Evolutionary conservation across 2,329 filamentous ascomycete genomes (phyloP), one percentile per base, ranked within the genome.

Genomic region (Penicillium sclerotigenum): DNA sequence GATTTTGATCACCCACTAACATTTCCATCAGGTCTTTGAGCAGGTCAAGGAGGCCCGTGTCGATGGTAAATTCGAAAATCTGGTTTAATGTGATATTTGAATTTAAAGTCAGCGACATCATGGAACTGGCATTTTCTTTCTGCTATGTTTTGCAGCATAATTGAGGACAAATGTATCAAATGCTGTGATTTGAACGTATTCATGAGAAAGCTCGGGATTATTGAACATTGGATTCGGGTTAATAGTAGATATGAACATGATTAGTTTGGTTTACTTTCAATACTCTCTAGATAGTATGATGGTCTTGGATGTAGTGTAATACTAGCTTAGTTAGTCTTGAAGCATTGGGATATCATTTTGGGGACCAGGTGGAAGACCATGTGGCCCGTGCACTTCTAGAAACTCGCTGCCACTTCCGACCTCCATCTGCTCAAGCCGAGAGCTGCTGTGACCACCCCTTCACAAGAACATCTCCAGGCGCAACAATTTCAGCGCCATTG

Each of bases 11-110:
- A 38, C 28, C 29, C 29, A 37, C 72, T 79, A 64, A 56, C 51
- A 33, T 42, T 56, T 37, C 11, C 10, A n/a, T 13, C 65, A 88
- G 85, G 85, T 97, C 54, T 97, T 97, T 76, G 94, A 97, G 68
- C 92, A 97, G 79, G 93, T 97, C 69, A 91, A 86, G 76, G 88
- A 90, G 70, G 88, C 88, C 64, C 89, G 87, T 69, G 81, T 84
- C 31, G 87, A 90, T 22, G 88, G 89, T 64, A 91, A 90, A 75
- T 77, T 90, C 59, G 74, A 74, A 14, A 64, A 62, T 57, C 59
- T 69, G 54, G 50, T 64, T 45, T 74, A 61, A 73, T 29, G 56
- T 58, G 18, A 40, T 45, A 42, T 48, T 40, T 45, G 43, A 48
- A 48, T 46, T 45, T 36, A 28, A 61, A 49, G 52, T 54, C 60